These are phyloP conservation scores for Aspergillus sojae DNA, from an alignment of 2,329 filamentous ascomycete genomes.

Conservation along the genomic window DNA sequence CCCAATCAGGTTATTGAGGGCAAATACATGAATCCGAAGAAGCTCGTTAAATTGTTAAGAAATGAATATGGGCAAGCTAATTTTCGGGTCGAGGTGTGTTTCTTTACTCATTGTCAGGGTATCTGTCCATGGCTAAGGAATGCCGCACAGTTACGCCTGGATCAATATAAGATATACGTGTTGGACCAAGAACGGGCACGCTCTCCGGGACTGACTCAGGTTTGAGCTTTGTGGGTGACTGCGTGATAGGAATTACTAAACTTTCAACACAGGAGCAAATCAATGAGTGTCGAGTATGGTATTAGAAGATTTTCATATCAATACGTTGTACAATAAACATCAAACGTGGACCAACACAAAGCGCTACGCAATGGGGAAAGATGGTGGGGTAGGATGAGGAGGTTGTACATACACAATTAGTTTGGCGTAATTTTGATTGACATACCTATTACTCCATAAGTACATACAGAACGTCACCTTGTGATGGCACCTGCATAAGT, in stretches of 20 bases:
- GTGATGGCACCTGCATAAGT: background rate
- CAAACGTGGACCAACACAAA: background rate
- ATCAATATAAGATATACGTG: conserved; percentile 15
- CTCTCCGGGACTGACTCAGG: background rate
- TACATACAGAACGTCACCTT: background rate
- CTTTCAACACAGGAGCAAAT: conserved; percentile 1
- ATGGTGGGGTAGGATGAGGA: background rate
- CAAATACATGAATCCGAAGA: conserved; percentile 6
- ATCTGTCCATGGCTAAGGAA: background rate
- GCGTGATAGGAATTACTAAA: background rate
- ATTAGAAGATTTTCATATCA: background rate
- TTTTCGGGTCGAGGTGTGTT: conserved; percentile 13
- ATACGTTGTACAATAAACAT: background rate
- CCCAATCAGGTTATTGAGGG: conserved; percentile 13
- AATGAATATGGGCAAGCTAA: conserved; percentile 12
- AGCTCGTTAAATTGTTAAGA: conserved; percentile 9
- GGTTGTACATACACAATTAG: background rate
- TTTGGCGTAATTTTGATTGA: background rate
- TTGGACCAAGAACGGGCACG: background rate
- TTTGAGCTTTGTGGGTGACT: background rate
- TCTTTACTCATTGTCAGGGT: background rate
- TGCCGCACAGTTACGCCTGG: conserved; percentile 11
- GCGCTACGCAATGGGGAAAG: background rate
- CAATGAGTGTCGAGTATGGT: conserved; percentile 1
- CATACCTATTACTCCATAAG: background rate